phyloP scores from a whole-genome alignment of 2,329 filamentous ascomycete genomes.

The Aspergillus sp. region DNA sequence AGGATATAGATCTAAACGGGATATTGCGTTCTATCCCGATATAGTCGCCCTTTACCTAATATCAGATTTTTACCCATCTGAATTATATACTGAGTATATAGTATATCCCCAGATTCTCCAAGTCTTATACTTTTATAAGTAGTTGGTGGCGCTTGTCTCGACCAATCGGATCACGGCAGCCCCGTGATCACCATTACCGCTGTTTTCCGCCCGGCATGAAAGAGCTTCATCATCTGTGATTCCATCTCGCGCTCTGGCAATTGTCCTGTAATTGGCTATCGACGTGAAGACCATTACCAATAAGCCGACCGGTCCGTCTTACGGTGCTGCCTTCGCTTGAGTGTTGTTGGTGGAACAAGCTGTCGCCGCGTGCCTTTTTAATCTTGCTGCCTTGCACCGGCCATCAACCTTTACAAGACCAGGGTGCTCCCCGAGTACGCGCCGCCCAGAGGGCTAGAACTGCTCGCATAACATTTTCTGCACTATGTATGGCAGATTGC shows the following conservation, averaged over 20 bases:
- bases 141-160: neutral
- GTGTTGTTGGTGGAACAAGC: constrained; percentile 1
- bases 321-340: neutral
- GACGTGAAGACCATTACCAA: neutral
- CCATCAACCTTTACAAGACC: neutral
- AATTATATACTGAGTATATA: neutral
- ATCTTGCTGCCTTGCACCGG: constrained; percentile 34
- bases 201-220: constrained; percentile 6
- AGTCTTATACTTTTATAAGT: no score
- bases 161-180: constrained; percentile 14
- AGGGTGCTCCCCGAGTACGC: neutral
- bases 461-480: constrained; percentile 6
- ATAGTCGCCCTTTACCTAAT: neutral
- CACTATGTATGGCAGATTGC: constrained; percentile 20
- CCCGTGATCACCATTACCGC: constrained; percentile 18
- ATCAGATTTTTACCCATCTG: neutral
- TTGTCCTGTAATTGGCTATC: neutral
- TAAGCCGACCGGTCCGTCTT: neutral
- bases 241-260: neutral
- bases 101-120: neutral
- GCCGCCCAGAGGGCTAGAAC: neutral
- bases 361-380: constrained; percentile 12
- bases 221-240: constrained; percentile 1
- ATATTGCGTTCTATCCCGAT: neutral
- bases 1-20: neutral